Evolutionary conservation across 2,329 filamentous ascomycete genomes (phyloP).

Genomic region (Ceratocystis variospora): DNA sequence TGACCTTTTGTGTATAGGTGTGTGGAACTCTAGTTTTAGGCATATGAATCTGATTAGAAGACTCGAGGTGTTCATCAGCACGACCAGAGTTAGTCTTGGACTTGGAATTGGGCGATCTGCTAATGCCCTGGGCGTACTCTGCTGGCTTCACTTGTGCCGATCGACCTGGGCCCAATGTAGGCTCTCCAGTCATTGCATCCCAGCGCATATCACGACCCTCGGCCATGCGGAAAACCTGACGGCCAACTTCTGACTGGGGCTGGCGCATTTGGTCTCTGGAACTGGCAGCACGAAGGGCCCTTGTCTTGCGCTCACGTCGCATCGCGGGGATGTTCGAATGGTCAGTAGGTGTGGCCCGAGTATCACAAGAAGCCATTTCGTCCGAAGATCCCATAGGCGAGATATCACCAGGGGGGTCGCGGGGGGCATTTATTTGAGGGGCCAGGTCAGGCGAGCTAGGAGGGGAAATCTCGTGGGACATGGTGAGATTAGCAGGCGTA

Average conservation of each 20-base stretch:
- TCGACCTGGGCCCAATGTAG: conserved; percentile 43
- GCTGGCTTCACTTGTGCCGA: conserved; percentile 44
- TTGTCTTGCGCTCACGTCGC: conserved; percentile 31
- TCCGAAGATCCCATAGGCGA: conserved; percentile 40
- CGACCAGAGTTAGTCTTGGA: background rate
- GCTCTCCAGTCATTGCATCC: conserved; percentile 55
- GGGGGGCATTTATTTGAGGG: background rate
- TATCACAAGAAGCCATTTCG: conserved; percentile 25
- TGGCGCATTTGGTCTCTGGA: conserved; percentile 27
- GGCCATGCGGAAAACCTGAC: conserved; percentile 20
- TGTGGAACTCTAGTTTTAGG: background rate
- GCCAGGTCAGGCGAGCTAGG: conserved; percentile 41
- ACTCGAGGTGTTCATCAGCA: too few species aligned
- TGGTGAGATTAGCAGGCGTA: background rate
- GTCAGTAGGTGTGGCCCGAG: background rate
- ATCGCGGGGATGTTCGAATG: conserved; percentile 36
- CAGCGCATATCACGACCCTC: conserved; percentile 35
- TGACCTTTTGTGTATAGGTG: conserved; percentile 23
- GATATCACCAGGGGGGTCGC: conserved; percentile 27
- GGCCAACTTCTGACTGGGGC: conserved; percentile 8
- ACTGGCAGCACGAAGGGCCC: conserved; percentile 29
- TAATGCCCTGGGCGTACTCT: conserved; percentile 31
- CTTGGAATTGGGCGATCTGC: conserved; percentile 19
- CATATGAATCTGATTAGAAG: background rate
- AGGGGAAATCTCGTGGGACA: conserved; percentile 36